phyloP scores from a whole-genome alignment of 1,284 basidiomycete genomes.

The Lentinula novae-zelandiae region DNA sequence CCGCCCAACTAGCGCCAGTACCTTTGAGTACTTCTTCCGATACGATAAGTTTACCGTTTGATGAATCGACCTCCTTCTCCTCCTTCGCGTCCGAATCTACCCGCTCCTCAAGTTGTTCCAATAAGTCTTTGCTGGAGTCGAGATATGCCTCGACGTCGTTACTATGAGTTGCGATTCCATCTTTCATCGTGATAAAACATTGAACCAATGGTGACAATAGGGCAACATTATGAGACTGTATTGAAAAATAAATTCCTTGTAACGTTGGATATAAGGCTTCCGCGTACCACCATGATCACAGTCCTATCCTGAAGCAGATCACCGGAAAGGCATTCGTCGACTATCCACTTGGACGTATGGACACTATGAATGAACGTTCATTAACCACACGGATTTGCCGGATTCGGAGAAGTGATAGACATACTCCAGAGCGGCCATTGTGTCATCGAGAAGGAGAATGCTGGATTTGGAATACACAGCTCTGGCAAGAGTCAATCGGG shows the following conservation, averaged over 20 bases:
- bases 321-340: slow-evolving; percentile 71
- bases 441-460: slow-evolving; percentile 64
- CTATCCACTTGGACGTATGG: slow-evolving; percentile 72
- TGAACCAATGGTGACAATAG: slow-evolving; percentile 52
- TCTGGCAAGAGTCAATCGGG: slow-evolving; percentile 68
- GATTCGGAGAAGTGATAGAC: slow-evolving; percentile 9
- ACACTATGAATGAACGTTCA: slow-evolving; percentile 30
- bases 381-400: background rate
- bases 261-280: background rate
- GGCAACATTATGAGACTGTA: slow-evolving; percentile 57
- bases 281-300: slow-evolving; percentile 63
- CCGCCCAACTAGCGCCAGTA: slow-evolving; percentile 46
- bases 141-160: slow-evolving; percentile 30
- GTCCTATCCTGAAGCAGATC: slow-evolving; percentile 69
- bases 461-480: slow-evolving; percentile 64
- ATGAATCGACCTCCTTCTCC: slow-evolving; percentile 32
- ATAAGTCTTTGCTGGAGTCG: slow-evolving; percentile 29
- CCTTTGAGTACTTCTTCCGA: slow-evolving; percentile 60
- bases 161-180: slow-evolving; percentile 38
- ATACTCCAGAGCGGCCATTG: slow-evolving; percentile 51
- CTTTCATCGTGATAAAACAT: slow-evolving; percentile 49
- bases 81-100: slow-evolving; percentile 32
- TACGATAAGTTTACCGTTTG: slow-evolving; percentile 55
- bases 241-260: no score
- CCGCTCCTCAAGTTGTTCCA: slow-evolving; percentile 33